Percentiles rank a stretch among this genome's conserved stretches.
phyloP scores from a whole-genome alignment of 225 moss, liverwort and hornwort genomes.

The Pleurozium schreberi region DNA sequence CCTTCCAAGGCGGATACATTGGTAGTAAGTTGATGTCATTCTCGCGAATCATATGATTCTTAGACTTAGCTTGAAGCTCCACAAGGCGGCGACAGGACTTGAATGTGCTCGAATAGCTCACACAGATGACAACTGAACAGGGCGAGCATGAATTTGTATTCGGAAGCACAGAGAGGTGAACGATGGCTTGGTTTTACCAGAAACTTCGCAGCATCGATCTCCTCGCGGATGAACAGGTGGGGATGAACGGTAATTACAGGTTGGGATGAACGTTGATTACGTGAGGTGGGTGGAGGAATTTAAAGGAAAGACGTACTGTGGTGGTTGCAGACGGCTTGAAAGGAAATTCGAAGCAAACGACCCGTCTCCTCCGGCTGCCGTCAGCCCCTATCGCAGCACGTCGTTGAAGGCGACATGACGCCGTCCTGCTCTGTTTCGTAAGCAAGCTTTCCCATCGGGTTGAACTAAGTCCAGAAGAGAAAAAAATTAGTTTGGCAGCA shows the following conservation, averaged over 20 bases:
- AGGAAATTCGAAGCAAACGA: background rate
- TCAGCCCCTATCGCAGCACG: background rate
- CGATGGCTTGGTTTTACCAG: background rate
- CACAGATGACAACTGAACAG: background rate
- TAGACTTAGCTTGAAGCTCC: background rate
- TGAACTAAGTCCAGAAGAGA: no score
- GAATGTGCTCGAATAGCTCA: background rate
- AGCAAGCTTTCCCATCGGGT: no score
- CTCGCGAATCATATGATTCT: no score
- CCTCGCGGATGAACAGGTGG: background rate
- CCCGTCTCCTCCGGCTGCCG: background rate
- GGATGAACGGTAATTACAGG: no score
- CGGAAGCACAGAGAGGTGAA: background rate
- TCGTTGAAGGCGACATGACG: background rate
- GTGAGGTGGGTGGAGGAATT: no score
- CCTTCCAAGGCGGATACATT: no score
- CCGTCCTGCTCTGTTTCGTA: background rate
- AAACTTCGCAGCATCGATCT: background rate
- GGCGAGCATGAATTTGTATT: no score
- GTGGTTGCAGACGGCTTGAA: background rate
- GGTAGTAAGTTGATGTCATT: no score
- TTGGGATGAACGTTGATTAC: background rate
- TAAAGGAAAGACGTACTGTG: background rate
- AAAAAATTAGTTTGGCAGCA: no score
- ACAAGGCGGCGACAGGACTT: background rate